Evolutionary conservation across 495 filamentous ascomycete genomes (phyloP), one percentile per base, ranked within the genome.

Genomic region (Letharia columbiana): DNA sequence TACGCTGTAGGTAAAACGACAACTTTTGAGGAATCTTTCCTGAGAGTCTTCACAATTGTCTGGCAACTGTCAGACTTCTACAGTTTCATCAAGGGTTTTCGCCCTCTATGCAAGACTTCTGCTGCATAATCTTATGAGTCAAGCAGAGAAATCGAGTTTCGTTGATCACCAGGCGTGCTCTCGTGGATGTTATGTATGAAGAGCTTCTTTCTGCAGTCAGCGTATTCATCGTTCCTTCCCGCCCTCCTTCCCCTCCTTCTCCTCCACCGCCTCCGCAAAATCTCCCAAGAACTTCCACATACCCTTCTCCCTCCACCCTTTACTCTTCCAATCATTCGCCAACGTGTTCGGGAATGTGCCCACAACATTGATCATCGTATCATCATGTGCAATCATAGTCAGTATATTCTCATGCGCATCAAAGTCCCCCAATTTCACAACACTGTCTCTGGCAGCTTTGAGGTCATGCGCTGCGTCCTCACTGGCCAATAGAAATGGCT

Each of bases 231-330:
- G 31, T n/a, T n/a, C 15, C 31, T 6, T 56, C 52, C 33, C 54
- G 9, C 33, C 13, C 31, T 57, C 31, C 31, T 35, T 18, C 31
- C 33, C 13, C 31, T 57, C 31, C 31, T 35, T 18, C 31, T 1
- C 15, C 52, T 57, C 33, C 20, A 67, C 66, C 37, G 66, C 66
- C 42, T 60, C 15, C 61, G 62, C 77, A 71, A 84, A 85, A 66
- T 86, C 82, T 39, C 74, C 76, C 60, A 87, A 68, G 69, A 87
- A 87, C 65, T 71, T 66, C 84, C 84, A 87, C 33, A 75, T 66
- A 1, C 70, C 71, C 64, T 82, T 73, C 58, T 77, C 67, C 28
- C 75, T 75, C 80, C 81, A 86, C 13, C 75, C 80, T 67, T 82
- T 78, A 60, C 77, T 56, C 64, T 74, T 73, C 73, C 81, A 87